A percentile compares a stretch with the other conserved stretches of the same genome.
Conservation (phyloP, 2,329 filamentous ascomycete species). For the Elsinoe ampelina region DNA sequence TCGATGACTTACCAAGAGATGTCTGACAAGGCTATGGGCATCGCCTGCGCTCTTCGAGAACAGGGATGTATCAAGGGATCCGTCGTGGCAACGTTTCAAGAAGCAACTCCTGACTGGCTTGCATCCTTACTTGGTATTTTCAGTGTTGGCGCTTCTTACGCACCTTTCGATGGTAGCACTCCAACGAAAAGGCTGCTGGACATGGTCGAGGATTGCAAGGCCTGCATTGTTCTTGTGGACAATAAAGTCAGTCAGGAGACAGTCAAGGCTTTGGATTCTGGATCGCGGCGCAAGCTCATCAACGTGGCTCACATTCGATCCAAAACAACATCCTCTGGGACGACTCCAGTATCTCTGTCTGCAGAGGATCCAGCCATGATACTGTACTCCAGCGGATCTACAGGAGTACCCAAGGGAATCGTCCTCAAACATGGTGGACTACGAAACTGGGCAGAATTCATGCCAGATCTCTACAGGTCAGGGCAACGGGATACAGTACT, state of each 20-base stretch:
- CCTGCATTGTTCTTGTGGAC: slow-evolving; percentile 25
- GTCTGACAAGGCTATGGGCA: not conserved
- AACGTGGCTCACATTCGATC: slow-evolving; percentile 15
- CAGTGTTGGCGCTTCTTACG: slow-evolving; percentile 28
- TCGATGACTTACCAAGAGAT: slow-evolving; percentile 16
- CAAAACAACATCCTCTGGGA: slow-evolving; percentile 13
- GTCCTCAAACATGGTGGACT: slow-evolving; percentile 26
- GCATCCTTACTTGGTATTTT: slow-evolving; percentile 35
- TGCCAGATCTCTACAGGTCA: slow-evolving; percentile 2
- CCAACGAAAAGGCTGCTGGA: slow-evolving; percentile 25
- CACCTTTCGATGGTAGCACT: slow-evolving; percentile 32
- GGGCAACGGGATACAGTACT: slow-evolving; percentile 23
- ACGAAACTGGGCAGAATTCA: slow-evolving; percentile 20
- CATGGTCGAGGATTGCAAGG: slow-evolving; percentile 25
- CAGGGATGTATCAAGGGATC: not conserved
- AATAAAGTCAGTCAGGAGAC: not conserved
- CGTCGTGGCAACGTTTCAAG: not conserved
- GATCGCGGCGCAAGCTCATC: not conserved
- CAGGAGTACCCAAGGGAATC: slow-evolving; percentile 35
- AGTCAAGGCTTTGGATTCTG: not conserved
- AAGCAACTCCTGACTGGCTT: slow-evolving; percentile 28
- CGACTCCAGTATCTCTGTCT: not conserved
- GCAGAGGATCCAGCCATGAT: slow-evolving; percentile 18
- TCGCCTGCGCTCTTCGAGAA: not conserved
- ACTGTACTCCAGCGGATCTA: slow-evolving; percentile 27